Base-by-base conservation (phyloP, 345 rosid genomes). In the Reutealis trisperma region DNA sequence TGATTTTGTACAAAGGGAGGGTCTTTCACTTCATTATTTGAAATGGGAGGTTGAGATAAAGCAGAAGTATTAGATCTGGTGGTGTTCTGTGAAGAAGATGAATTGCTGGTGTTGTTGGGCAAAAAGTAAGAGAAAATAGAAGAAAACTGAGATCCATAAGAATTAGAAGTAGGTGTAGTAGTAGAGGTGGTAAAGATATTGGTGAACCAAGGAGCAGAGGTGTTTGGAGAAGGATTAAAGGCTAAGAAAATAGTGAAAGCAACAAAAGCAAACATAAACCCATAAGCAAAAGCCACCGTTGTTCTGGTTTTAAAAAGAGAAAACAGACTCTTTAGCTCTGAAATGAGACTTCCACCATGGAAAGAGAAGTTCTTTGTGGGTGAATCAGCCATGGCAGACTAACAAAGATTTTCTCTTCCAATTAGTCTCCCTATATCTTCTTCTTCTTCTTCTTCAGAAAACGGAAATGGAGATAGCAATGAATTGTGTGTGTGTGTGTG, bases 221-320 rank as follows among this genome's bases (percentile, higher is more conserved):
- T 85, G 77, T 84, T 83, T 0, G 92, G 73, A 79, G 96, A 89
- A 70, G 97, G 93, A 63, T 58, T 82, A 25, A 96, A 90, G 60
- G 92, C 90, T 63, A 96, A 72, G 83, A 92, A 89, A 64, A 85
- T 80, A 64, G 97, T 89, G 75, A 93, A 88, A 68, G 75, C 88
- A 47, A 92, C 89, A 70, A 93, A 90, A 34, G 88, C 88, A 73
- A 88, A 83, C 83, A 86, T 78, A 88, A 90, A 89, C 11, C 84
- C 94, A 74, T 92, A 90, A 5, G 86, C 91, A 55, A 90, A 87
- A 64, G 88, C 83, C 6, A 87, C 79, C 25, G 89, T 83, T 79
- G 88, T 86, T 74, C 88, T 84, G 47, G 90, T 87, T 83, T 84
- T 87, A 71, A 85, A 77, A 60, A 86, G 27, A 34, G 87, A 70